Conservation (phyloP, 2,329 filamentous ascomycete species). For the Fusarium bulbicola region DNA sequence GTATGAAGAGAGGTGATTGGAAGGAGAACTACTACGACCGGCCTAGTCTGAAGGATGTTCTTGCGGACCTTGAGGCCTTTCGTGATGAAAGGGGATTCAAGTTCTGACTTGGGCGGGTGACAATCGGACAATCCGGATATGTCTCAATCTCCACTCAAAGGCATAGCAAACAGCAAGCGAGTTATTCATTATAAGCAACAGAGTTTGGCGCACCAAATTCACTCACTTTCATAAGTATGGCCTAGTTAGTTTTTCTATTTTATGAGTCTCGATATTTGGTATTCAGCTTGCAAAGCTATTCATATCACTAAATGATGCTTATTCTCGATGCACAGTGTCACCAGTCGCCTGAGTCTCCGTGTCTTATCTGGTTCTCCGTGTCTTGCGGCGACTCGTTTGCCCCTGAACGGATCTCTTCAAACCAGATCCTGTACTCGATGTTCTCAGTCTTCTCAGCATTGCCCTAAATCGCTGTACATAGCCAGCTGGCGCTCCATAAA, state of each 20-base stretch:
- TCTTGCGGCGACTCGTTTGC: conserved; percentile 39
- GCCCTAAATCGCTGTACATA: conserved; percentile 50
- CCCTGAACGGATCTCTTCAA: conserved; percentile 46
- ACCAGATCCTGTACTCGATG: conserved; percentile 40
- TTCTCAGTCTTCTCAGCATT: conserved; percentile 45
- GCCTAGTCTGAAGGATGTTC: conserved; percentile 57
- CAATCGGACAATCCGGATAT: background rate
- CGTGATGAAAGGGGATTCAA: conserved; percentile 31
- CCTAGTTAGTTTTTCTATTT: background rate
- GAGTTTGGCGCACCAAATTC: background rate
- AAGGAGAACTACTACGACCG: conserved; percentile 60
- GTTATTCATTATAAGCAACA: background rate
- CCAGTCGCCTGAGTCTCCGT: background rate
- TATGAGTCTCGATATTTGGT: background rate
- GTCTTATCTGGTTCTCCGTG: conserved; percentile 49
- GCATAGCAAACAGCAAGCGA: background rate
- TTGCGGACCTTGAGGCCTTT: conserved; percentile 44
- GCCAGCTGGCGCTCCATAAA: conserved; percentile 46
- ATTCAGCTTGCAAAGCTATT: conserved; percentile 5
- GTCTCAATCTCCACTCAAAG: conserved; percentile 1
- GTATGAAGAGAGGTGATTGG: conserved; percentile 55
- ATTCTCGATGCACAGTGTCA: background rate
- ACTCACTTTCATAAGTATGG: background rate
- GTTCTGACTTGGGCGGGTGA: conserved; percentile 12
- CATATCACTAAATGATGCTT: background rate